Evolutionary conservation across 169 alveolate species (phyloP).

Genomic region (Eimeria acervulina): DNA sequence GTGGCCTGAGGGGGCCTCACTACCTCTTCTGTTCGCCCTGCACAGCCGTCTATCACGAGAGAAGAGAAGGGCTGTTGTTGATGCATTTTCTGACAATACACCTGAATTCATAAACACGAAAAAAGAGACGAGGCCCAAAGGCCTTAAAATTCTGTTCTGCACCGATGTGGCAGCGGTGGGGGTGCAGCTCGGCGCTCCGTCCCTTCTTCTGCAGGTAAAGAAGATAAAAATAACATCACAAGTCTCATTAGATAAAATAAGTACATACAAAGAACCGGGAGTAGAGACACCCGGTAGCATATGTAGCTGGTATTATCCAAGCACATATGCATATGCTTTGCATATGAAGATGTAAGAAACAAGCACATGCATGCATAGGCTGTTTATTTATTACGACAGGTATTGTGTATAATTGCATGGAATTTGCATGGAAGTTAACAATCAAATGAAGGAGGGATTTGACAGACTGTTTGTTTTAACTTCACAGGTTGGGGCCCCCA

Average conservation of each 20-base stretch:
- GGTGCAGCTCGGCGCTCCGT: slow-evolving; percentile 38
- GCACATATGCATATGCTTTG: not conserved
- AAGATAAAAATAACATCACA: not conserved
- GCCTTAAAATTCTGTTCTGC: slow-evolving; percentile 26
- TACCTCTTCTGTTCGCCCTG: slow-evolving; percentile 36
- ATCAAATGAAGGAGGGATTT: not conserved
- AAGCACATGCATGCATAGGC: not conserved
- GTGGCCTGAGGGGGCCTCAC: slow-evolving; percentile 22
- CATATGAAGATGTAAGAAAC: no score
- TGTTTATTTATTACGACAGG: no score
- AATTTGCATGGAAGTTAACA: no score
- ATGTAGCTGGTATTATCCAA: not conserved
- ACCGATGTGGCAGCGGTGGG: slow-evolving; percentile 78
- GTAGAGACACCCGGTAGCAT: not conserved
- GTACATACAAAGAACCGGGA: not conserved
- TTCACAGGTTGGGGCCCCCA: slow-evolving; percentile 57
- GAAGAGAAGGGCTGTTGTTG: slow-evolving; percentile 55
- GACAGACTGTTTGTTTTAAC: not conserved
- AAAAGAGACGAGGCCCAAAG: not conserved
- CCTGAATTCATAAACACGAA: not conserved
- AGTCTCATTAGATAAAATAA: not conserved
- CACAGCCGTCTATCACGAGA: slow-evolving; percentile 69
- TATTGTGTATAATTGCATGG: no score
- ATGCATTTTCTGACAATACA: not conserved
- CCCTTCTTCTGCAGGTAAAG: slow-evolving; percentile 63